Base-by-base conservation (phyloP, 805 yeast species). In the Saturnispora silvae region DNA sequence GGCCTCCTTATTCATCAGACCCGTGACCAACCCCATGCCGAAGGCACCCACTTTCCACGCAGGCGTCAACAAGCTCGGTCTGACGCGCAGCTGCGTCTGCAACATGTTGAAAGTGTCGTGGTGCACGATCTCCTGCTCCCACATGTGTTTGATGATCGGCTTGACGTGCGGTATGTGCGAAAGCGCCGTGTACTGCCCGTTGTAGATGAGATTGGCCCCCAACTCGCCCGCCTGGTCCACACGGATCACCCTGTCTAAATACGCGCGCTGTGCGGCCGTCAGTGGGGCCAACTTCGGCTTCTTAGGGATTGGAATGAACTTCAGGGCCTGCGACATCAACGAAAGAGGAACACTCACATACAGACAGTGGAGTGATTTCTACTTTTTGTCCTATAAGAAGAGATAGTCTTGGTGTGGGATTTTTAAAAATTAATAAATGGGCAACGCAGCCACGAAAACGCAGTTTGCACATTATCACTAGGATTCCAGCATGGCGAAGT, bases 181-280 rank as follows among this genome's bases (percentile, higher is more conserved):
- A 35, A 92, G 63, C 2, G 86, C 86, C 28, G 72, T 63, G 49
- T 79, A 81, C 58, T 92, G 98, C 7, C 97, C 98, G 42, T 78
- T 76, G 57, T 92, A 92, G 35, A 92, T 92, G 47, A 81, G 77
- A 56, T 92, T 77, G 1, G 98, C 98, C 3, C 96, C 98, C 10
- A 92, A 70, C 56, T 92, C 98, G 28, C 98, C 98, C 2, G 98
- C 96, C 59, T 92, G 98, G 54, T 92, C 96, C 6, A 92, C 98
- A 35, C 98, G 68, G 28, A 92, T 73, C 0, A 75, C 76, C 37
- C 89, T 59, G 38, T 81, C 85, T 18, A 82, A 63, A 45, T 68
- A 82, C 0, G 87, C 87, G 41, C 63, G 62, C 50, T 81, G 92
- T 0, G 83, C 81, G 30, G 55, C 52, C 2, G 57, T 50, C 3